Evolutionary conservation across 2,329 filamentous ascomycete species (phyloP), one percentile per base, ranked within the genome.

Genomic region (Trichocomaceae sp.): DNA sequence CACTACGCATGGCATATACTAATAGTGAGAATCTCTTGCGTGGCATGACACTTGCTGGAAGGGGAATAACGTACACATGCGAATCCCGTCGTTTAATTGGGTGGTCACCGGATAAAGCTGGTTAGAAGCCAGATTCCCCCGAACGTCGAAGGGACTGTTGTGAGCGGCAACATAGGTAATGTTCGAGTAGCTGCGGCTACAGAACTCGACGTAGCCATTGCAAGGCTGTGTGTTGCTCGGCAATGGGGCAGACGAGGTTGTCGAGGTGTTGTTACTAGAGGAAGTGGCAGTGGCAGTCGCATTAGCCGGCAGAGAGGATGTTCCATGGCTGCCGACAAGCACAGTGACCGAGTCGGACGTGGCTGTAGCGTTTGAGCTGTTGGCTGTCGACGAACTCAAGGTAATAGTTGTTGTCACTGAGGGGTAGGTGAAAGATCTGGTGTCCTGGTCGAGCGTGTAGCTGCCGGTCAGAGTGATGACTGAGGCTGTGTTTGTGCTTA

Each of bases 141-240:
- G 68, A 8, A 80, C 76, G 41, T 85, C 79, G 66, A 95, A 95
- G 10, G 88, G 87, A 42, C 87, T 89, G 75, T 95, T 95, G 74
- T 95, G 89, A 17, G 85, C 84, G 19, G 81, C 83, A 1, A 95
- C 81, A 63, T 87, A 79, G 55, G 88, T 91, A 69, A 93, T 85
- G 69, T 93, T 91, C 77, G 85, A 83, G 71, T 90, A 95, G 62
- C 83, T 84, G 57, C 88, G 82, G 5, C 72, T 73, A 75, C 89
- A 95, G 63, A 93, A 84, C 70, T 92, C 87, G 22, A 85, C 72
- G 62, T 88, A 83, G 68, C 84, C 83, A 71, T 95, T 95, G 77
- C 89, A 95, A 4, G 87, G 84, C 57, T 83, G 83, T 0, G 87
- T 91, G 69, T 91, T 92, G 46, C 80, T 82, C 1, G 84, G 78